Base-by-base conservation (phyloP, 1,284 basidiomycete species). In the Lignosus rhinocerotis region DNA sequence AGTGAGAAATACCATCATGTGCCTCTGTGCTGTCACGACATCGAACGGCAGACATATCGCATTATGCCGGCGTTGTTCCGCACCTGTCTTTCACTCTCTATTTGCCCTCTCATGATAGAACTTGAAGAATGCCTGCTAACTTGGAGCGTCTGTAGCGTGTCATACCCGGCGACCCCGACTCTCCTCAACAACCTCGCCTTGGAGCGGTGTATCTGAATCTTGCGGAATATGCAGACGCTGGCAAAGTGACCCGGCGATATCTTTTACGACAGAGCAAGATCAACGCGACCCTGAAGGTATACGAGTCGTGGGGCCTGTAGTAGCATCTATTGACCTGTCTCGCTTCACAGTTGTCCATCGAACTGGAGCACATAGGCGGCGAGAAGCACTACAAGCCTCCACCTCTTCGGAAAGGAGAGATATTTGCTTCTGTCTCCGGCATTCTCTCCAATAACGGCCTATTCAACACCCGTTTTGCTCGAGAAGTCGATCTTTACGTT, bases 231-330 rank as follows among this genome's bases (percentile, higher is more conserved):
- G 88, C 85, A 9, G 80, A 81, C 50, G 74, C 77, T 10, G 87
- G 88, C 2, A 73, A 77, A 14, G 81, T 92, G 31, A 86, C 84
- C 2, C 79, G 91, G 16, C 80, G 84, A 21, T 91, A 92, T 71
- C 78, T 93, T 14, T 75, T 93, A 7, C 77, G 83, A 53, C 81
- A 91, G 64, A 90, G 87, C 70, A 90, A 88, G 72, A 90, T 86
- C 44, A 93, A 93, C 63, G 89, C 91, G 0, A 88, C 86, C 2
- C 78, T 93, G 50, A 87, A 86, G 76, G 84, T 87, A 17, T 12
- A 53, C 12, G 19, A 3, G 17, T 8, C 34, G 21, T 12, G 9
- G 12, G n/a, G 10, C 25, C 4, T 32, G 11, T 6, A 14, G 9
- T 9, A 30, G 17, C 14, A 30, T 8, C 3, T 11, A 30, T 31